Evolutionary conservation across 83 land plant genomes (phyloP).

Genomic region (Diphasiastrum complanatum): DNA sequence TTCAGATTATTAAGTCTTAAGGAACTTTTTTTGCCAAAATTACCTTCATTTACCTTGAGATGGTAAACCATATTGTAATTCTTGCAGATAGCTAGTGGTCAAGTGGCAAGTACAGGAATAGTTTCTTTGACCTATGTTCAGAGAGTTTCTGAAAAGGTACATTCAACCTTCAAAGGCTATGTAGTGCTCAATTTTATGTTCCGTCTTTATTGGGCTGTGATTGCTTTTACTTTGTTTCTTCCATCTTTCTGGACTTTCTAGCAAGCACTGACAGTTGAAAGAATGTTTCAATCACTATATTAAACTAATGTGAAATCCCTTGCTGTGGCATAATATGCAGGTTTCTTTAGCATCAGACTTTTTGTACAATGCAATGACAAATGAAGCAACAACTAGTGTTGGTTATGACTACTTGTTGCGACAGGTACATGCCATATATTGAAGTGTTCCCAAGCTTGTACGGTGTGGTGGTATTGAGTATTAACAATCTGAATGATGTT

Average conservation of each 20-base stretch:
- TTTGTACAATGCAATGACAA: constrained; percentile 76
- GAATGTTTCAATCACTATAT: too few relatives aligned
- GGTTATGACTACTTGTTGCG: constrained; percentile 95
- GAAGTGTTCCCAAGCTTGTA: constrained; percentile 3
- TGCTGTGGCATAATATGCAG: constrained; percentile 30
- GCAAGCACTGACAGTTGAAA: too few relatives aligned
- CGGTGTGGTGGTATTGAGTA: background rate
- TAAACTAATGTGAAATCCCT: too few relatives aligned
- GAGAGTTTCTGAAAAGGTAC: constrained; percentile 96
- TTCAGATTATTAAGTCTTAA: too few relatives aligned
- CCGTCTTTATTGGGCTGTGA: background rate
- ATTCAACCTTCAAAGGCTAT: too few relatives aligned
- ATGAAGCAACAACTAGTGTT: constrained; percentile 76
- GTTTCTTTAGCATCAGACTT: constrained; percentile 91
- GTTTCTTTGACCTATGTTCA: constrained; percentile 89
- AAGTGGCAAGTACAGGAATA: constrained; percentile 91
- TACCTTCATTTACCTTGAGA: background rate
- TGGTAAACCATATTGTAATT: background rate
- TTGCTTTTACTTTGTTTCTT: too few relatives aligned
- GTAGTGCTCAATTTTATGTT: background rate
- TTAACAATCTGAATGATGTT: background rate
- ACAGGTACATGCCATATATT: too few relatives aligned
- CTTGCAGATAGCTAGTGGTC: constrained; percentile 86
- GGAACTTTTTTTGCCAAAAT: too few relatives aligned
- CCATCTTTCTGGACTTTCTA: too few relatives aligned